These are phyloP conservation scores for Metarhizium rileyi DNA, from an alignment of 2,329 filamentous ascomycete species.

Conservation along the genomic window DNA sequence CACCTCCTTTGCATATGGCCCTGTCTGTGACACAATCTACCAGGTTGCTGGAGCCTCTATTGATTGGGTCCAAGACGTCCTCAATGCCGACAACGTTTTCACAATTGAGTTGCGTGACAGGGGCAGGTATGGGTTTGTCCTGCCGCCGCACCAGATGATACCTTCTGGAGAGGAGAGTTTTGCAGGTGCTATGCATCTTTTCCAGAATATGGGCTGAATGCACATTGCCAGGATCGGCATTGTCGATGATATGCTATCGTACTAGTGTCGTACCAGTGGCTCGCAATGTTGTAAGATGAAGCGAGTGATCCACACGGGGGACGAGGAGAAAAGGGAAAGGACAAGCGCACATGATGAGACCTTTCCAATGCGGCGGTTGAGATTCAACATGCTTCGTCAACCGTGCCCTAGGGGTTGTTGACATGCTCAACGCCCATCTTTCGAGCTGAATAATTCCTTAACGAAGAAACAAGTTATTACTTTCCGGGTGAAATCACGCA, in stretches of 20 bases:
- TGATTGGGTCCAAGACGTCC: slow-evolving; percentile 35
- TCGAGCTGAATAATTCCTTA: background rate
- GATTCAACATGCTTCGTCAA: background rate
- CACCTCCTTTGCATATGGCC: slow-evolving; percentile 31
- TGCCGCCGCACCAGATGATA: slow-evolving; percentile 32
- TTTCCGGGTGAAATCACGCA: background rate
- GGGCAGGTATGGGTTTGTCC: slow-evolving; percentile 31
- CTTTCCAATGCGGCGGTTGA: background rate
- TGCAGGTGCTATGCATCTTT: slow-evolving; percentile 50
- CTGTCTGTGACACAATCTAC: slow-evolving; percentile 54
- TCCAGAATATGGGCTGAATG: slow-evolving; percentile 27
- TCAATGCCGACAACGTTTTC: slow-evolving; percentile 31
- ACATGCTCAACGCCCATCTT: background rate
- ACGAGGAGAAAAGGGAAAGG: too few relatives aligned
- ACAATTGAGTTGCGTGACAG: slow-evolving; percentile 28
- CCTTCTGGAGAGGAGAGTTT: slow-evolving; percentile 33
- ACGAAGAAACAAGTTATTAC: background rate
- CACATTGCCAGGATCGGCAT: background rate
- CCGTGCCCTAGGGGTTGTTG: background rate
- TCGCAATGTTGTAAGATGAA: background rate
- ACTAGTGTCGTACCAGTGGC: background rate
- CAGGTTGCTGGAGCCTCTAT: slow-evolving; percentile 37
- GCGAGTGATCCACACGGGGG: background rate
- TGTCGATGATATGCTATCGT: background rate
- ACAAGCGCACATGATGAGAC: too few relatives aligned